These are phyloP conservation scores for Kuraishia piskuri DNA, from an alignment of 805 yeast genomes.

Conservation along the genomic window DNA sequence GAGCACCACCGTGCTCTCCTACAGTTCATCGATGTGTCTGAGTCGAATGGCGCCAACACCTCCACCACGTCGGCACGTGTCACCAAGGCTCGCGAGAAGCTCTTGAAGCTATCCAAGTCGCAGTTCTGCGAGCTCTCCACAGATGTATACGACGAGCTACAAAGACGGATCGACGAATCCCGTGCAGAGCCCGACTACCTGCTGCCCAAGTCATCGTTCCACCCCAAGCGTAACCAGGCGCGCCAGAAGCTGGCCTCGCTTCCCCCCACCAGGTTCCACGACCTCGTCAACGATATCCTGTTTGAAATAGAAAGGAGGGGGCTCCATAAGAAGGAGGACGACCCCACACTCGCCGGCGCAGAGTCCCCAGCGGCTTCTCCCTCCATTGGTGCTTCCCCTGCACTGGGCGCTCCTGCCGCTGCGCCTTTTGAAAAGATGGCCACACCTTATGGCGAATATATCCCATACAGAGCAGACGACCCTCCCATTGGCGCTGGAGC, in stretches of 20 bases:
- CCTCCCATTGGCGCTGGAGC: slow-evolving; percentile 1
- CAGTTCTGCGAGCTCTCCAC: slow-evolving; percentile 89
- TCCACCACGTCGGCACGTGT: slow-evolving; percentile 40
- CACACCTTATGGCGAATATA: slow-evolving; percentile 2
- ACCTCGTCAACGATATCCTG: slow-evolving; percentile 81
- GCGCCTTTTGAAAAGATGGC: slow-evolving; percentile 8
- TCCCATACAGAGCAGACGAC: slow-evolving; percentile 6
- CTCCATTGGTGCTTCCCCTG: background rate
- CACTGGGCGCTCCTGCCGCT: slow-evolving; percentile 16
- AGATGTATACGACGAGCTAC: slow-evolving; percentile 89
- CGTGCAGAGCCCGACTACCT: slow-evolving; percentile 54
- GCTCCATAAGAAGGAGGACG: slow-evolving; percentile 29
- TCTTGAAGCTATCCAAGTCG: slow-evolving; percentile 66
- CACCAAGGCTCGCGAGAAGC: slow-evolving; percentile 76
- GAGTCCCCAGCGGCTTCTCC: background rate
- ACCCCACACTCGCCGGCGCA: background rate
- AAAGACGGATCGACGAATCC: slow-evolving; percentile 60
- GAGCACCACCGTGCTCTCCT: slow-evolving; percentile 39
- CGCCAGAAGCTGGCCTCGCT: slow-evolving; percentile 82
- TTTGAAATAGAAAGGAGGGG: slow-evolving; percentile 78
- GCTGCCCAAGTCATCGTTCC: slow-evolving; percentile 65
- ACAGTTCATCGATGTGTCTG: slow-evolving; percentile 41
- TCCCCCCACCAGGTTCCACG: slow-evolving; percentile 77
- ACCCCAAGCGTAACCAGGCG: slow-evolving; percentile 93
- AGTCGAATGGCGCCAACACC: slow-evolving; percentile 34